These are phyloP conservation scores for Fusarium aywerte DNA, from an alignment of 2,329 filamentous ascomycete genomes.

Conservation along the genomic window DNA sequence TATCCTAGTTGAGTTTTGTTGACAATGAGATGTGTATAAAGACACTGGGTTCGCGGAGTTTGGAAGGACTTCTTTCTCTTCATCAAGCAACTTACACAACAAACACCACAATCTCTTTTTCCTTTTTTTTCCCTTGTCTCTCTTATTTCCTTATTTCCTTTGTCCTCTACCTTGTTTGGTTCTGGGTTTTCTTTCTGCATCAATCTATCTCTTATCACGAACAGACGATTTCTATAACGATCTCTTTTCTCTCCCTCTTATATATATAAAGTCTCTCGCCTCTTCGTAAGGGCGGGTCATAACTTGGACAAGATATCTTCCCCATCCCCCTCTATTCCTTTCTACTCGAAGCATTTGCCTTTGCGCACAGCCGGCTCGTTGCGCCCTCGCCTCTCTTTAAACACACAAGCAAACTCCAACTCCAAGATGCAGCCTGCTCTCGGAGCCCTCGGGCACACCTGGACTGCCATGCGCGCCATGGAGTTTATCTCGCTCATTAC, in stretches of 20 bases:
- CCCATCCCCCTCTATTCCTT: conserved; percentile 50
- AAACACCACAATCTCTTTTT: conserved; percentile 35
- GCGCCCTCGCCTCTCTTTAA: conserved; percentile 57
- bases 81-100: conserved; percentile 42
- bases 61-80: conserved; percentile 24
- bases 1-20: conserved; percentile 6
- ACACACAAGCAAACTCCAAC: conserved; percentile 48
- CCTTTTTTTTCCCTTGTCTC: conserved; percentile 40
- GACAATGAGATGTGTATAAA: conserved; percentile 42
- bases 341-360: conserved; percentile 56
- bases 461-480: conserved; percentile 76
- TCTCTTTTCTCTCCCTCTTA: conserved; percentile 11
- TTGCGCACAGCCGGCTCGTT: conserved; percentile 54
- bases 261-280: conserved; percentile 27
- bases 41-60: conserved; percentile 18
- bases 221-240: conserved; percentile 25
- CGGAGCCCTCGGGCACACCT: conserved; percentile 81
- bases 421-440: conserved; percentile 63
- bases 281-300: conserved; percentile 38
- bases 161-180: conserved; percentile 39
- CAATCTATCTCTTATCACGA: conserved; percentile 26
- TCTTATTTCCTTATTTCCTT: conserved; percentile 44
- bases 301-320: conserved; percentile 49
- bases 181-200: conserved; percentile 36
- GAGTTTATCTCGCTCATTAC: conserved; percentile 77